phyloP scores from a whole-genome alignment of 768 basidiomycete genomes.

The Hypholoma sublateritium region DNA sequence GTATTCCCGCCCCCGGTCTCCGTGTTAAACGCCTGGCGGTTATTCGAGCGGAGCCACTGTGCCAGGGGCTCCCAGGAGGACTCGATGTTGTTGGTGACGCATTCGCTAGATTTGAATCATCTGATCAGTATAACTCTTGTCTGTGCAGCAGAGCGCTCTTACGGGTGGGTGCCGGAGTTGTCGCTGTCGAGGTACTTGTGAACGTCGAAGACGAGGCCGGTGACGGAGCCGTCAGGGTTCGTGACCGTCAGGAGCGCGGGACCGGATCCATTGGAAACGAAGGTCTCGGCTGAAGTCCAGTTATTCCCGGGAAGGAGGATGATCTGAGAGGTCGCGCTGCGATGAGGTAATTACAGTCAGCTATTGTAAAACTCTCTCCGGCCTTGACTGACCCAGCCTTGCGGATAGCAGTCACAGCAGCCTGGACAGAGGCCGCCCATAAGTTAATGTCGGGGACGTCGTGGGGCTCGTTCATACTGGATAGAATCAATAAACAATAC shows the following conservation, averaged over 20 bases:
- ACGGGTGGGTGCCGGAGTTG: slow-evolving; percentile 35
- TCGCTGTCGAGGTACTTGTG: slow-evolving; percentile 64
- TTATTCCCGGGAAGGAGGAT: slow-evolving; percentile 61
- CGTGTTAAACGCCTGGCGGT: slow-evolving; percentile 56
- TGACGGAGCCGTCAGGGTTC: slow-evolving; percentile 46
- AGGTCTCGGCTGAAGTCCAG: slow-evolving; percentile 52
- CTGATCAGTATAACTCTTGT: not conserved
- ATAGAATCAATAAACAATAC: not conserved
- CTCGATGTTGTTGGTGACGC: slow-evolving; percentile 54
- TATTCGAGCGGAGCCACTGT: slow-evolving; percentile 46
- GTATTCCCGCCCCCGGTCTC: slow-evolving; percentile 64
- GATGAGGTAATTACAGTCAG: no score
- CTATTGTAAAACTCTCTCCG: not conserved
- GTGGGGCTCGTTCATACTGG: slow-evolving; percentile 66
- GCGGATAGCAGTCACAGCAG: slow-evolving; percentile 63
- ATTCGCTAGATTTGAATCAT: slow-evolving; percentile 29
- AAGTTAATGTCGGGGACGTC: slow-evolving; percentile 46
- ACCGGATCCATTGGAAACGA: slow-evolving; percentile 50
- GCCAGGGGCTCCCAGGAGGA: slow-evolving; percentile 44
- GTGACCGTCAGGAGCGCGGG: slow-evolving; percentile 43
- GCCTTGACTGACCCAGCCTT: slow-evolving; percentile 38
- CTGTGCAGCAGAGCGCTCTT: not conserved
- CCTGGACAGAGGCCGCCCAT: slow-evolving; percentile 56
- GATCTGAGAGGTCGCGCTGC: slow-evolving; percentile 50
- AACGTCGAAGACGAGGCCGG: slow-evolving; percentile 56